Percentiles rank a stretch among this genome's conserved stretches.
These are phyloP conservation scores for Teratosphaeria gauchensis DNA, from an alignment of 2,329 filamentous ascomycete genomes.

Conservation along the genomic window DNA sequence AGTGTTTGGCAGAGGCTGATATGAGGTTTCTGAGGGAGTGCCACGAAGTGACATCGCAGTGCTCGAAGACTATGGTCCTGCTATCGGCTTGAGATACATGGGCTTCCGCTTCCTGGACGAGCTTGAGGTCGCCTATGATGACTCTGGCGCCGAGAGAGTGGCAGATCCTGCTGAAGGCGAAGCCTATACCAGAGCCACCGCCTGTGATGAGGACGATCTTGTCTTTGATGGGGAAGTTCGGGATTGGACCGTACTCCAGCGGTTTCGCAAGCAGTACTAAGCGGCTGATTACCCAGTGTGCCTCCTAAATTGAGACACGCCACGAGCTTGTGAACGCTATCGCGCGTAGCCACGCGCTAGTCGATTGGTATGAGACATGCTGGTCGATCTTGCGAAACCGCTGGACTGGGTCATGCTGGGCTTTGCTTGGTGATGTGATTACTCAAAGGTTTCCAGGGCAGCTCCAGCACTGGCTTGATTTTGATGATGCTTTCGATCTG, in stretches of 20 bases:
- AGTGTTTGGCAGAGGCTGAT: constrained; percentile 10
- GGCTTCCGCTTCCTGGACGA: constrained; percentile 10
- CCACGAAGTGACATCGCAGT: constrained; percentile 14
- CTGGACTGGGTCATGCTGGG: no score
- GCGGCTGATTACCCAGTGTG: no score
- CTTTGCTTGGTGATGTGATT: no score
- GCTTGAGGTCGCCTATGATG: constrained; percentile 13
- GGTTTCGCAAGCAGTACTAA: no score
- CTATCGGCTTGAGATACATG: constrained; percentile 2
- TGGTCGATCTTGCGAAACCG: no score
- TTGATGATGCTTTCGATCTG: no score
- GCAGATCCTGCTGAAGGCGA: constrained; percentile 10
- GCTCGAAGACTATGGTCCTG: constrained; percentile 5
- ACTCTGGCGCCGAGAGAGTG: constrained; percentile 10
- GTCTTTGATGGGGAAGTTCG: constrained; percentile 11
- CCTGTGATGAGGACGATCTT: constrained; percentile 14
- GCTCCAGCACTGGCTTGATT: no score
- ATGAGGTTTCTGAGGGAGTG: constrained; percentile 12
- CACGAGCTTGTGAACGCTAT: no score
- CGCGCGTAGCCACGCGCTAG: no score
- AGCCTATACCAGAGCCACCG: constrained; percentile 12
- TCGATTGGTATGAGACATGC: no score
- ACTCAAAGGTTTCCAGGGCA: no score
- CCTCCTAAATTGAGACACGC: no score
- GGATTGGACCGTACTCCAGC: constrained; percentile 3